These are phyloP conservation scores for Myxozyma geophila DNA, from an alignment of 805 yeast genomes.

Conservation along the genomic window DNA sequence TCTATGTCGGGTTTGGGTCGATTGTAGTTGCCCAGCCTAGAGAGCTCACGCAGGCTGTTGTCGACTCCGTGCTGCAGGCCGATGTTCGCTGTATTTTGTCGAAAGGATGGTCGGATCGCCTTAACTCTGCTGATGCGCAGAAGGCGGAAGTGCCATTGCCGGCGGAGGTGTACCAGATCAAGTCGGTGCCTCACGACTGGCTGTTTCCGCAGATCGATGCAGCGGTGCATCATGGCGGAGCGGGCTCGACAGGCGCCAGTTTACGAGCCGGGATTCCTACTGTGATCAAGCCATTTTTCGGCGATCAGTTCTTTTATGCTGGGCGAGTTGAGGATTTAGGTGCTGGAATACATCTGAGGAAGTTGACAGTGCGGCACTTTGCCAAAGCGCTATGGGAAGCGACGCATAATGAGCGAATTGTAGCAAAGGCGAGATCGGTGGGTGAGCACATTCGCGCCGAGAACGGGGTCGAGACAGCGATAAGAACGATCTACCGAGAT, in stretches of 20 bases:
- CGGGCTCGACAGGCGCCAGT: slow-evolving; percentile 95
- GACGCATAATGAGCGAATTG: slow-evolving; percentile 66
- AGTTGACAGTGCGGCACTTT: slow-evolving; percentile 66
- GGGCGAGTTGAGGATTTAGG: slow-evolving; percentile 86
- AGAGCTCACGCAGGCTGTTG: slow-evolving; percentile 74
- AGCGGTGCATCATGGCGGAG: slow-evolving; percentile 97
- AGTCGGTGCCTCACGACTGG: slow-evolving; percentile 92
- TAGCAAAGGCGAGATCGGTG: slow-evolving; percentile 65
- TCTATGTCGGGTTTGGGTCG: slow-evolving; percentile 94
- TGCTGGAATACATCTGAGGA: slow-evolving; percentile 72
- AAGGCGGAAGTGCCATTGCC: slow-evolving; percentile 59
- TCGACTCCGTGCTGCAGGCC: slow-evolving; percentile 76
- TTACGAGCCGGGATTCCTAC: slow-evolving; percentile 86
- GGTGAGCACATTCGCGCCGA: slow-evolving; percentile 72
- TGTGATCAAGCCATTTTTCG: slow-evolving; percentile 90
- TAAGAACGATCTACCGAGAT: slow-evolving; percentile 66
- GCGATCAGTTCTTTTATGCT: slow-evolving; percentile 94
- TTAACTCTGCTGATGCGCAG: slow-evolving; percentile 49
- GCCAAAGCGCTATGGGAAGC: slow-evolving; percentile 71
- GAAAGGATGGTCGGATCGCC: slow-evolving; percentile 93
- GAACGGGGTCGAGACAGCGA: slow-evolving; percentile 78
- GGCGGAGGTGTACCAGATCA: slow-evolving; percentile 66
- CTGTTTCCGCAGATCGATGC: slow-evolving; percentile 86
- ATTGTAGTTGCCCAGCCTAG: slow-evolving; percentile 86
- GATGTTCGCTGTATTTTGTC: slow-evolving; percentile 86